A percentile compares a stretch with the other conserved stretches of the same genome.
phyloP scores from a whole-genome alignment of 441 rosid genomes.

The Francoa sonchifolia region DNA sequence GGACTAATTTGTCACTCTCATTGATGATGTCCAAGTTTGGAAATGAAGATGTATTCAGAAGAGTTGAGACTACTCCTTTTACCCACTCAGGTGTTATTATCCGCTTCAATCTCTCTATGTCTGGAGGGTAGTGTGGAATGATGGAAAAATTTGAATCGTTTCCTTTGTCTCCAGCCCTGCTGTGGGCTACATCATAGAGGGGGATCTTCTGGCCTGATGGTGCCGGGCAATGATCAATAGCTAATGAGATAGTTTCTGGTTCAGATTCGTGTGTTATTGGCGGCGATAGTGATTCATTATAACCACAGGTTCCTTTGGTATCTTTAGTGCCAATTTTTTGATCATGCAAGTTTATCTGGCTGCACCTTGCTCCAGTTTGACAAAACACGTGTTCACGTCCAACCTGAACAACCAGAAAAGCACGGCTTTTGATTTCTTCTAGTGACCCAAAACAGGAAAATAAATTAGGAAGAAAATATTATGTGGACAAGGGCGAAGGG shows the following conservation, averaged over 20 bases:
- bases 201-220: slow-evolving; percentile 43
- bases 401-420: slow-evolving; percentile 30
- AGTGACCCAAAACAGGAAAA: too few species aligned
- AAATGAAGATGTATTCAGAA: slow-evolving; percentile 35
- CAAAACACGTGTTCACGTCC: slow-evolving; percentile 53
- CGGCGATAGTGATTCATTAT: slow-evolving; percentile 6
- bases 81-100: slow-evolving; percentile 66
- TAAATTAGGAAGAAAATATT: too few species aligned
- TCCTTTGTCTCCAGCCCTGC: slow-evolving; percentile 88
- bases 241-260: slow-evolving; percentile 6
- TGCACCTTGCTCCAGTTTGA: slow-evolving; percentile 32
- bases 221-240: slow-evolving; percentile 28
- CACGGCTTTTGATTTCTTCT: not conserved
- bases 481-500: slow-evolving; percentile 1
- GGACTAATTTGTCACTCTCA: slow-evolving; percentile 22
- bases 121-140: slow-evolving; percentile 55
- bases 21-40: slow-evolving; percentile 18
- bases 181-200: slow-evolving; percentile 57
- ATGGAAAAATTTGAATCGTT: slow-evolving; percentile 71
- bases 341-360: slow-evolving; percentile 12
- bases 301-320: slow-evolving; percentile 9
- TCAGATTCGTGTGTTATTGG: slow-evolving; percentile 5
- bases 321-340: slow-evolving; percentile 10
- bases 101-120: slow-evolving; percentile 47
- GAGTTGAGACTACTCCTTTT: slow-evolving; percentile 40